Base-by-base conservation (phyloP, 164 flowering plant species). In the Umbilicus rupestris region DNA sequence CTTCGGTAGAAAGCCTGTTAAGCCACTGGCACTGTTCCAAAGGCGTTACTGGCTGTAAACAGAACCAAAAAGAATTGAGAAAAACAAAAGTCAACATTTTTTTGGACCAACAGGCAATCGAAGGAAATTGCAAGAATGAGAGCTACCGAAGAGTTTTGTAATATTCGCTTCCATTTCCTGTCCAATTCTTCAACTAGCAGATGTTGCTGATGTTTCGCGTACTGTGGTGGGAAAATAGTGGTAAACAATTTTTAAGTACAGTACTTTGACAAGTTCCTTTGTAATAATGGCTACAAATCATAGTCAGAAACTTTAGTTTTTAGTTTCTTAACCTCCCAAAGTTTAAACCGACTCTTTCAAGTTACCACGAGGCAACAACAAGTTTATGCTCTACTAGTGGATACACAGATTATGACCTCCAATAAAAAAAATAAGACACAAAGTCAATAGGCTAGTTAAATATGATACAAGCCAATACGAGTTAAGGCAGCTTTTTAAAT, bases 11-110 rank as follows among this genome's bases (percentile, higher is more conserved):
- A 26, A 94, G 79, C 81, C 80, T 87, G 83, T 91, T 94, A 69
- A 94, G 75, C 97, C 97, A 94, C 73, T 86, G 89, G 76, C 97
- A 91, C 68, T 84, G 96, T 70, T 94, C 99, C 77, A 89, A 50
- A 42, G 99, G 93, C 31, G 99, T 91, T 28, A 66, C 67, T 14
- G 89, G 87, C 99, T 94, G 79, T 29, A 78, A 47, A 50, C 31
- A 66, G 33, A 41, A 44, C 45, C 20, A 64, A 60, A 69, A 1
- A 33, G 8, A 29, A 39, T 26, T 30, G 22, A 22, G 29, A 68
- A 57, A 28, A 5, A n/a, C 49, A 45, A 20, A 47, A 47, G 10
- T 44, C 20, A 47, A 16, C 24, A 17, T n/a, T 47, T 39, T 33
- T 26, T 11, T 42, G 14, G 65, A 28, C 16, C 44, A 60, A 17